Conservation (phyloP, 2,329 filamentous ascomycete genomes). For the Venturiaceae sp. region DNA sequence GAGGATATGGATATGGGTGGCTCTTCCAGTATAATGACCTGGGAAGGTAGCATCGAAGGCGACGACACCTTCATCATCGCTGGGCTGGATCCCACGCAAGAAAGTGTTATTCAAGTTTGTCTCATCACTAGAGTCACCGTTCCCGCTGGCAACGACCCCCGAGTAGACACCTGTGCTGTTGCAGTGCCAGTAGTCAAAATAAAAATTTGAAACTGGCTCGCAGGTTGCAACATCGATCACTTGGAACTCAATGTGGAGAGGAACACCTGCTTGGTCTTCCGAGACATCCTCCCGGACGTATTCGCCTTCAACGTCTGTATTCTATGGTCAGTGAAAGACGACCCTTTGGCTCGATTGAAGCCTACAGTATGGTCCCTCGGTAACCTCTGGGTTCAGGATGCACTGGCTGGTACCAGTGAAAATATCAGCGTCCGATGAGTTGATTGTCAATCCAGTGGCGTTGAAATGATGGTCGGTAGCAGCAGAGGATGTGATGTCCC, state of each 20-base stretch:
- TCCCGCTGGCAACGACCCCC: slow-evolving; percentile 19
- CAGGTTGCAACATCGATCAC: slow-evolving; percentile 46
- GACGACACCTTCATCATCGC: slow-evolving; percentile 30
- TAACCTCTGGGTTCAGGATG: slow-evolving; percentile 23
- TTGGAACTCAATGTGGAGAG: slow-evolving; percentile 42
- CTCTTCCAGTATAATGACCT: slow-evolving; percentile 34
- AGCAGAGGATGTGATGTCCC: neutral
- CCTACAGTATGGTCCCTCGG: slow-evolving; percentile 25
- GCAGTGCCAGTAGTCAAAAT: slow-evolving; percentile 45
- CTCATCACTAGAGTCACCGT: slow-evolving; percentile 28
- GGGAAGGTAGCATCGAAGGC: slow-evolving; percentile 34
- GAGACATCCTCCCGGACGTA: slow-evolving; percentile 38
- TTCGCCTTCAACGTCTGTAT: slow-evolving; percentile 39
- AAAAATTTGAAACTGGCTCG: slow-evolving; percentile 37
- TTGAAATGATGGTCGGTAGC: slow-evolving; percentile 20
- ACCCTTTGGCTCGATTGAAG: too few species aligned
- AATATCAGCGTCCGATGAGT: slow-evolving; percentile 15
- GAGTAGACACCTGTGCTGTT: slow-evolving; percentile 24
- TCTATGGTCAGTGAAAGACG: neutral
- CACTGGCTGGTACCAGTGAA: slow-evolving; percentile 23
- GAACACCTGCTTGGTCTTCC: slow-evolving; percentile 38
- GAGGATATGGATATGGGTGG: slow-evolving; percentile 9
- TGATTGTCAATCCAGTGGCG: slow-evolving; percentile 18
- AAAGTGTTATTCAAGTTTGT: slow-evolving; percentile 22
- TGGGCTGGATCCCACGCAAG: slow-evolving; percentile 35